Percentiles rank a stretch among this genome's conserved stretches.
phyloP scores from a whole-genome alignment of 2,329 filamentous ascomycete genomes.

The Fusarium stilboides region DNA sequence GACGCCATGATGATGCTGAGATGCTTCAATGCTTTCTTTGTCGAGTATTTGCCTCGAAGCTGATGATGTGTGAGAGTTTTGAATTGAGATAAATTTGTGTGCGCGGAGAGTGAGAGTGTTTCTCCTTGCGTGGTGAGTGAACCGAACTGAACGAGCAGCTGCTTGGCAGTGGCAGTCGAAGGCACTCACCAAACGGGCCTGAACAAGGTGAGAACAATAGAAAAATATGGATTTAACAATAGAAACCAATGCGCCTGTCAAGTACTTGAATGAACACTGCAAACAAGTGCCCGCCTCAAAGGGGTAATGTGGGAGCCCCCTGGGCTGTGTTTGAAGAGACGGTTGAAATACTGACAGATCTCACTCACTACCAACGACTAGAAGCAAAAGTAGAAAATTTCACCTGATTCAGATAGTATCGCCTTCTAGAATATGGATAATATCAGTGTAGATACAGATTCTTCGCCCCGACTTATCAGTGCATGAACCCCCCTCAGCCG shows the following conservation, averaged over 20 bases:
- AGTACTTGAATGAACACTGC: not conserved
- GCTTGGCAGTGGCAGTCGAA: slow-evolving; percentile 20
- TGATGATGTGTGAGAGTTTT: not conserved
- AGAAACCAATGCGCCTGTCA: not conserved
- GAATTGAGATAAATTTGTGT: not conserved
- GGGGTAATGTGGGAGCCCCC: not conserved
- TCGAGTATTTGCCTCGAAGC: not conserved
- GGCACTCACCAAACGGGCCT: not conserved
- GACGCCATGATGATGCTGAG: slow-evolving; percentile 15
- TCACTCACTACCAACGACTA: not conserved
- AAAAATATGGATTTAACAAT: not conserved
- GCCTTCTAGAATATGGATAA: not conserved
- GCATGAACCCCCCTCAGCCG: not conserved
- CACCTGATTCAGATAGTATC: not conserved
- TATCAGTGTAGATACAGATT: not conserved
- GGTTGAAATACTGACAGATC: not conserved
- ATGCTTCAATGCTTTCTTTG: not conserved
- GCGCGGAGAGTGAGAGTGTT: not conserved
- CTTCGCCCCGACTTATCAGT: not conserved
- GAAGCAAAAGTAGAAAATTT: not conserved
- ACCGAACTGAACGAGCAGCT: not conserved
- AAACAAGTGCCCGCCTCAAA: not conserved
- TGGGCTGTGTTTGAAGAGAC: not conserved
- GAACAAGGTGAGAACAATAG: not conserved
- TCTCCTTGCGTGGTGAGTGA: slow-evolving; percentile 2